These are phyloP conservation scores for Globisporangium recalcitrans DNA, from an alignment of 352 stramenopile genomes.

Conservation along the genomic window DNA sequence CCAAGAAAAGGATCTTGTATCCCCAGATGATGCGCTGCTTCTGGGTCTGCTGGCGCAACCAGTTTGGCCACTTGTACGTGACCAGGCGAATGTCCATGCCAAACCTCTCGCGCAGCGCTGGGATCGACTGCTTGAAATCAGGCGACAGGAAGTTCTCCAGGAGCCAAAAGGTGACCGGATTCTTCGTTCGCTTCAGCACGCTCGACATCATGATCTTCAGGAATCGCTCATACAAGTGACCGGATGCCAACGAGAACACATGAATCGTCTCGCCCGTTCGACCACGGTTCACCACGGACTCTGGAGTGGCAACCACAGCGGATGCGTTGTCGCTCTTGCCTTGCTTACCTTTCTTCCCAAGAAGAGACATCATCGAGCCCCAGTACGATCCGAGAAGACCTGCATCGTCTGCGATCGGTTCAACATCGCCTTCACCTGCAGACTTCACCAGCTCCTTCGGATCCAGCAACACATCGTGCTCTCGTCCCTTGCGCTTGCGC, in stretches of 20 bases:
- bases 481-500: slow-evolving; percentile 87
- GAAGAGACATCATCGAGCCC: slow-evolving; percentile 67
- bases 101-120: slow-evolving; percentile 87
- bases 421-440: slow-evolving; percentile 18
- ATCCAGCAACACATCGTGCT: slow-evolving; percentile 62
- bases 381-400: slow-evolving; percentile 59
- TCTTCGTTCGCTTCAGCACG: slow-evolving; percentile 94
- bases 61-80: slow-evolving; percentile 99
- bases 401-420: slow-evolving; percentile 42
- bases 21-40: slow-evolving; percentile 99
- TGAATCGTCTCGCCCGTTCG: slow-evolving; percentile 93
- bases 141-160: slow-evolving; percentile 99
- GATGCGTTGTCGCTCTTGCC: slow-evolving; percentile 10
- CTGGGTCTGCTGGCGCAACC: slow-evolving; percentile 96
- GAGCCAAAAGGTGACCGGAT: slow-evolving; percentile 99
- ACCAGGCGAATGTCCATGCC: slow-evolving; percentile 98
- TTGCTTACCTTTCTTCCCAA: slow-evolving; percentile 36
- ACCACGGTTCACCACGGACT: slow-evolving; percentile 15
- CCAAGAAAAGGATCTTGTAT: slow-evolving; percentile 99
- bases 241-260: slow-evolving; percentile 96
- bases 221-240: slow-evolving; percentile 98
- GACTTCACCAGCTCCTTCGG: slow-evolving; percentile 21
- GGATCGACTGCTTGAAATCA: slow-evolving; percentile 94
- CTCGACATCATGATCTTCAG: slow-evolving; percentile 99
- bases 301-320: background rate